Evolutionary conservation across 1,284 basidiomycete species (phyloP).

Genomic region (Ustilago esculenta): DNA sequence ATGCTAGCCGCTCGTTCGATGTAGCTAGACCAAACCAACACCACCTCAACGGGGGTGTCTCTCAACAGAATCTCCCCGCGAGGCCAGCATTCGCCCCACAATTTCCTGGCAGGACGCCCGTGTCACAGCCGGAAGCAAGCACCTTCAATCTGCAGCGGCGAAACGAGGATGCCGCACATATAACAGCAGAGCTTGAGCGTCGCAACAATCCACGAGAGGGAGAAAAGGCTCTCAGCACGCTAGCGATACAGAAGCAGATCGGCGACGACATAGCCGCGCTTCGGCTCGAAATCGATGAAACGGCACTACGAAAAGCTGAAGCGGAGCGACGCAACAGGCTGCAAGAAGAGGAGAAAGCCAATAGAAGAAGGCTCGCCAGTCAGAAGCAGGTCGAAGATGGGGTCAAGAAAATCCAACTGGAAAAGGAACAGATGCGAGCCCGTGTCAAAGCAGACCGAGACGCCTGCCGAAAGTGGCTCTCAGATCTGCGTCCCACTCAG

Average conservation of each 20-base stretch:
- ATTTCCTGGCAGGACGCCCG: background rate
- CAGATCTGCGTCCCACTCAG: background rate
- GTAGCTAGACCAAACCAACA: too few relatives aligned
- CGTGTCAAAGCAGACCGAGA: conserved; percentile 12
- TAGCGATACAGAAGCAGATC: conserved; percentile 26
- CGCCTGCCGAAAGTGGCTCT: conserved; percentile 28
- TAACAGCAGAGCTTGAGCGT: conserved; percentile 25
- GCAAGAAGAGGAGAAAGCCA: conserved; percentile 21
- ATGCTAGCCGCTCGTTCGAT: background rate
- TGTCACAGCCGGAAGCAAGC: background rate
- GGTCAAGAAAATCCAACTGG: conserved; percentile 21
- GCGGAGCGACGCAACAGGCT: conserved; percentile 32
- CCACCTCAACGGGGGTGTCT: too few relatives aligned
- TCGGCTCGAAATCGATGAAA: conserved; percentile 18
- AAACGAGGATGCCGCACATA: conserved; percentile 12
- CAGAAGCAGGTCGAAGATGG: conserved; percentile 24
- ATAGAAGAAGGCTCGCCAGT: conserved; percentile 16
- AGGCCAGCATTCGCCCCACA: background rate
- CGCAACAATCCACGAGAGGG: conserved; percentile 27
- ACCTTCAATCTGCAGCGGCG: background rate
- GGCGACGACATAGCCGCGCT: conserved; percentile 23
- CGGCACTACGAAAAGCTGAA: conserved; percentile 11
- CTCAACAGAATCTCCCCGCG: background rate
- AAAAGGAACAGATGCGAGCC: conserved; percentile 18
- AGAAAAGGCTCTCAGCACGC: conserved; percentile 16